A percentile compares a stretch with the other conserved stretches of the same genome.
phyloP scores from a whole-genome alignment of 257 asterid genomes.

The Rubia yunnanensis region DNA sequence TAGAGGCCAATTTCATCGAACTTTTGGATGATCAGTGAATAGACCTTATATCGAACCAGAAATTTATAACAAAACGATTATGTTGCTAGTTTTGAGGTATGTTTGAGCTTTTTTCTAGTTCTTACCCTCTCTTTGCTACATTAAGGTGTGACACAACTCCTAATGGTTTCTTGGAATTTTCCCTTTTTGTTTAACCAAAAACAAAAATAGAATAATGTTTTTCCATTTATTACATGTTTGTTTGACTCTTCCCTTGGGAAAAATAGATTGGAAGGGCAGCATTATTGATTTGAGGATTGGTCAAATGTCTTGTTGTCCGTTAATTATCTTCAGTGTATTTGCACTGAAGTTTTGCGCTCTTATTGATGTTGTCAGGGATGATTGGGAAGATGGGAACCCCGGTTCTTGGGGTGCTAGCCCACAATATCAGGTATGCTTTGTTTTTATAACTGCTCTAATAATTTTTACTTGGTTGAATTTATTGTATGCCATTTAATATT shows the following conservation, averaged over 20 bases:
- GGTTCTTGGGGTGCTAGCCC: constrained; percentile 98
- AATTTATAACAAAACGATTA: not conserved
- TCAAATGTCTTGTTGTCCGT: not conserved
- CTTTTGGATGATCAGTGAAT: too few relatives aligned
- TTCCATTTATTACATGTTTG: not conserved
- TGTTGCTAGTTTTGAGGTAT: not conserved
- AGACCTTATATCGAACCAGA: not conserved
- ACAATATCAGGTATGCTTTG: constrained; percentile 64
- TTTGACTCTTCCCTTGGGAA: not conserved
- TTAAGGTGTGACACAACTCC: not conserved
- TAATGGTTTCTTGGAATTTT: not conserved
- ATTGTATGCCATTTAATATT: not conserved
- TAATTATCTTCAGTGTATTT: not conserved
- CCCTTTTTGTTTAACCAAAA: not conserved
- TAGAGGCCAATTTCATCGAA: not conserved
- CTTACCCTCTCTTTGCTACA: too few relatives aligned
- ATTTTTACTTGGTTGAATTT: not conserved
- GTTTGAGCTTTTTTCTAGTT: not conserved
- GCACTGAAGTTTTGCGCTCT: constrained; percentile 15
- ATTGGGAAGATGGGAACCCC: constrained; percentile 96
- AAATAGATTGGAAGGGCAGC: not conserved
- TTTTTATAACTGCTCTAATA: constrained; percentile 3
- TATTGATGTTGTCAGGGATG: constrained; percentile 51
- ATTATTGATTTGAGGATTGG: not conserved
- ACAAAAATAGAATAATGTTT: not conserved